A percentile compares a stretch with the other conserved stretches of the same genome.
Evolutionary conservation across 2,329 filamentous ascomycete species (phyloP).

Genomic region (Pyrenophora graminea): DNA sequence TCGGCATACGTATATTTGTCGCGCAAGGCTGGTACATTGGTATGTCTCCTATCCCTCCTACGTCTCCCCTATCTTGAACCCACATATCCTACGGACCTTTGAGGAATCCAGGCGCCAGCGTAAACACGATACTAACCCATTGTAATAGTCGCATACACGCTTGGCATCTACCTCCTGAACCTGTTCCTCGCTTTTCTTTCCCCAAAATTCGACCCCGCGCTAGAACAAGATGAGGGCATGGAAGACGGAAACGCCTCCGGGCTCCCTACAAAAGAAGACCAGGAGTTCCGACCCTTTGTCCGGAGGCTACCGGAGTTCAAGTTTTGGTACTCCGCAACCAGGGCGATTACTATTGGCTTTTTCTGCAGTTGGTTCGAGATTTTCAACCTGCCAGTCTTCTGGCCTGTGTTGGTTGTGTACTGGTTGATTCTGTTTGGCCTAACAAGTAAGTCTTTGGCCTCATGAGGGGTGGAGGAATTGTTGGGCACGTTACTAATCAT

Average conservation of each 20-base stretch:
- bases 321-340: conserved; percentile 97
- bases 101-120: neutral
- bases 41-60: conserved; percentile 49
- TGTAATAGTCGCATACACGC: conserved; percentile 82
- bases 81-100: neutral
- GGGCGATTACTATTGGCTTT: conserved; percentile 82
- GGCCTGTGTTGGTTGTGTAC: conserved; percentile 97
- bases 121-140: conserved; percentile 6
- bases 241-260: conserved; percentile 80
- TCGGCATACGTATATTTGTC: conserved; percentile 86
- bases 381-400: conserved; percentile 98
- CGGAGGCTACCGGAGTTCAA: conserved; percentile 97
- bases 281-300: conserved; percentile 98
- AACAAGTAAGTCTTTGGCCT: conserved; percentile 71
- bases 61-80: neutral
- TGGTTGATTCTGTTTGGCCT: conserved; percentile 96
- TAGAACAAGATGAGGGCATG: conserved; percentile 93
- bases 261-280: conserved; percentile 91
- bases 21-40: conserved; percentile 99
- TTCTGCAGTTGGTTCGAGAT: conserved; percentile 89
- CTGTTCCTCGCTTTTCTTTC: conserved; percentile 98
- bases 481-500: conserved; percentile 5
- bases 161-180: conserved; percentile 98
- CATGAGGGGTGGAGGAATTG: no score
- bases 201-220: conserved; percentile 97